Evolutionary conservation across 2,329 filamentous ascomycete genomes (phyloP), one percentile per base, ranked within the genome.

Genomic region (Thelonectria rubi): DNA sequence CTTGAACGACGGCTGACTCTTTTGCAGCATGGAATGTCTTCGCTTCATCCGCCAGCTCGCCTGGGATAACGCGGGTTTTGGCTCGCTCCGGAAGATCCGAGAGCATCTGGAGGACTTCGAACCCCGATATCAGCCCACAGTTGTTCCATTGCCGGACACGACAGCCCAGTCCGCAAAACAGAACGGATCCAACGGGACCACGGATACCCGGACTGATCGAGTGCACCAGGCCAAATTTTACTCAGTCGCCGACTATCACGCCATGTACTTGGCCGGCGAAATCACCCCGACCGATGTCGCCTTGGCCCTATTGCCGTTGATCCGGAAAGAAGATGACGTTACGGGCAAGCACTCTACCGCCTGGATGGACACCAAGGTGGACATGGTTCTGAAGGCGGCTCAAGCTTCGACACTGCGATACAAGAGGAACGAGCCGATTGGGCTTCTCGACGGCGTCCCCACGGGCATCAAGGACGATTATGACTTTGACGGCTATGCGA

Each of bases 381-480:
- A 81, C 15, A 70, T 74, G 10, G 78, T 82, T 1, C 68, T 82
- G 54, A 72, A 73, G 42, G 78, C 81, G 0, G 82, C 82, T 3
- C 74, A 76, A 26, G 81, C 73, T 3, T 83, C 82, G 0, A 82
- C 82, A 0, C 62, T 72, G 39, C 74, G 82, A 2, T 84, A 84
- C 69, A 77, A 83, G 65, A 79, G 84, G 47, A 84, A 85, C 1
- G 82, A 82, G 57, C 80, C 88, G 0, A 75, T 91, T 3, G 85
- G 89, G 0, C 81, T 86, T 1, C 79, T 94, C 0, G 91, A 93
- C 68, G 91, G 91, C 8, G 84, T 94, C 0, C 91, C 91, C 0
- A 85, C 92, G 5, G 89, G 86, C 0, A 84, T 93, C 51, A 94
- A 94, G 77, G 91, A 94, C 69, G 90, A 93, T 73, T 86, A 91